Evolutionary conservation across 2,329 filamentous ascomycete species (phyloP), one percentile per base, ranked within the genome.

Genomic region (Phoma herbarum): DNA sequence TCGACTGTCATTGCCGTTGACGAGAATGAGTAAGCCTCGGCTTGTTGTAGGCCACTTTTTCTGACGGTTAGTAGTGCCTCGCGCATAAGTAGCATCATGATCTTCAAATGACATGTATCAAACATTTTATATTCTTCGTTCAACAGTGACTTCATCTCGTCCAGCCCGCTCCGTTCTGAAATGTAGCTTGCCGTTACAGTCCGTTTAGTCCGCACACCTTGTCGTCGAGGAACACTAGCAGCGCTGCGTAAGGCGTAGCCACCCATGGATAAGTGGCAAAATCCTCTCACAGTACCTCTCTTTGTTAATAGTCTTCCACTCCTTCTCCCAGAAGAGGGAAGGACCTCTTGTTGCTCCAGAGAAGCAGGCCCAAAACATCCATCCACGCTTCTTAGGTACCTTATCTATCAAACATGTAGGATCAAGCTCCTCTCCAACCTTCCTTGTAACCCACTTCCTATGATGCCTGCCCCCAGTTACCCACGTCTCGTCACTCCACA

Each of bases 11-110:
- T 90, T 70, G 83, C 86, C 67, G 76, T 87, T 61, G 75, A 82
- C 41, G 87, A 88, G 66, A 85, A 89, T 72, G 83, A 88, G 80
- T 89, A 88, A 75, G 73, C 8, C 11, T 54, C 26, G 22, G 7
- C 9, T n/a, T n/a, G 26, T 2, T 29, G 7, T 6, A 18, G 10
- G n/a, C 26, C 16, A 18, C 4, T n/a, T 29, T 16, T 12, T 9
- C 37, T 26, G 41, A 14, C 7, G 5, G 23, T 25, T 25, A 26
- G 0, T 9, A 3, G 4, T 25, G 14, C 14, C 18, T n/a, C 16
- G 23, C 7, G 16, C 41, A 18, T 23, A n/a, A 3, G 4, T 43
- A 26, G 22, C 5, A 43, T 26, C 2, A n/a, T 7, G 35, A 16
- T 41, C 3, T 23, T 7, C 20, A 23, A 23, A 14, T 23, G 1